phyloP scores from a whole-genome alignment of 2,329 filamentous ascomycete species.

The Xylaria sp. region DNA sequence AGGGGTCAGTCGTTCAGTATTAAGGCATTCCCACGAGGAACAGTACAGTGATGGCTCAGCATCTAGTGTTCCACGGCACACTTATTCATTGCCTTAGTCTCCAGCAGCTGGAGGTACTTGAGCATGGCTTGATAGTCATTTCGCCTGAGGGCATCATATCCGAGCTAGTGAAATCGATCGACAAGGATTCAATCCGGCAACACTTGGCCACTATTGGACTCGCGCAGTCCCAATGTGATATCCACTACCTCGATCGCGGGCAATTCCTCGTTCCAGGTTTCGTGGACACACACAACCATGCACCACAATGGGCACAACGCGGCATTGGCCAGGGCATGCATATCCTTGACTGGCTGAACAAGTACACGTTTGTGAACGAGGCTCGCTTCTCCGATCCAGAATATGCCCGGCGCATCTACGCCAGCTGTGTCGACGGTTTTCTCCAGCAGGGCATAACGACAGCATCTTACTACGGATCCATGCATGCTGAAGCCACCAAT shows the following conservation, averaged over 20 bases:
- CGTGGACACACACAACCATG: conserved; percentile 76
- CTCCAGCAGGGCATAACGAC: conserved; percentile 72
- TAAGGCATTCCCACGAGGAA: conserved; percentile 4
- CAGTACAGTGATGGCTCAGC: conserved; percentile 33
- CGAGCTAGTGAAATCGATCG: conserved; percentile 40
- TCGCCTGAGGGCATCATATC: conserved; percentile 45
- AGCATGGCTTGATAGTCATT: conserved; percentile 52
- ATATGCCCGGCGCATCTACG: conserved; percentile 65
- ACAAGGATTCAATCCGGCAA: conserved; percentile 32
- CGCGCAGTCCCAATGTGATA: conserved; percentile 31
- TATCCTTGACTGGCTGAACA: conserved; percentile 71
- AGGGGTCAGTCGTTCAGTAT: conserved; percentile 6
- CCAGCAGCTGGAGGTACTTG: conserved; percentile 52
- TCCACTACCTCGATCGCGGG: conserved; percentile 52
- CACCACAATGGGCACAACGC: conserved; percentile 65
- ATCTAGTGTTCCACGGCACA: conserved; percentile 54
- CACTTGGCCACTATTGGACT: conserved; percentile 34
- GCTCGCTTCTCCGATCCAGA: conserved; percentile 65
- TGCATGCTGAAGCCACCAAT: conserved; percentile 66
- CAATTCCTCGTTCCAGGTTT: conserved; percentile 70
- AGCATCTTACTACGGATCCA: conserved; percentile 68
- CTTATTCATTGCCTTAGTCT: conserved; percentile 55
- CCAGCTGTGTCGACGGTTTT: conserved; percentile 64
- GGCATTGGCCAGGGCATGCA: conserved; percentile 63
- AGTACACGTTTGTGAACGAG: conserved; percentile 74